Conservation (phyloP, 148 eudicot species). For the Vaccinium corymbosum region DNA sequence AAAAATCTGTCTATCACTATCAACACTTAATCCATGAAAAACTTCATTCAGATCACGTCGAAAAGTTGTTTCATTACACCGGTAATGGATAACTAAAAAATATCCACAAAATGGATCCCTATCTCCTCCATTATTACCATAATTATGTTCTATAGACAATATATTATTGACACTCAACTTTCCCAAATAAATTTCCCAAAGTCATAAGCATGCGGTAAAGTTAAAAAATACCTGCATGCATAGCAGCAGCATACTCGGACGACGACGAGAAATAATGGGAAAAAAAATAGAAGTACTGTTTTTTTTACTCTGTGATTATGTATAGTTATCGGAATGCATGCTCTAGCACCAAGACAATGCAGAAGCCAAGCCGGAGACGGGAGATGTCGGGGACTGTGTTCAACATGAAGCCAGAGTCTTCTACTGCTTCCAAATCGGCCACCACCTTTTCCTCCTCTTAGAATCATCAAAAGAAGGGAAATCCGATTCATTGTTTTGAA, state of each 20-base stretch:
- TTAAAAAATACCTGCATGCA: conserved; percentile 8
- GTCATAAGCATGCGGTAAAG: conserved; percentile 2
- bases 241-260: conserved; percentile 2
- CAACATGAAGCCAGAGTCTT: neutral
- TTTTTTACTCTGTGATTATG: neutral
- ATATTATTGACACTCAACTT: neutral
- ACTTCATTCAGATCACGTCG: neutral
- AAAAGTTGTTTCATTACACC: neutral
- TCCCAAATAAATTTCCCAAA: neutral
- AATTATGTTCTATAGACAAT: neutral
- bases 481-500: neutral
- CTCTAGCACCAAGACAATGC: conserved; percentile 13
- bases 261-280: neutral
- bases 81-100: neutral
- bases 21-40: neutral
- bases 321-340: neutral
- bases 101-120: neutral
- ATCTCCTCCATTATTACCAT: conserved; percentile 15
- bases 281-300: neutral
- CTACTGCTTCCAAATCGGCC: conserved; percentile 58
- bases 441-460: conserved; percentile 76
- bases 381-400: neutral
- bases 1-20: neutral
- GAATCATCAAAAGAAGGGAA: conserved; percentile 54
- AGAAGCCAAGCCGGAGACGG: conserved; percentile 8